phyloP scores from a whole-genome alignment of 495 filamentous ascomycete species.

The Neurospora sp. region DNA sequence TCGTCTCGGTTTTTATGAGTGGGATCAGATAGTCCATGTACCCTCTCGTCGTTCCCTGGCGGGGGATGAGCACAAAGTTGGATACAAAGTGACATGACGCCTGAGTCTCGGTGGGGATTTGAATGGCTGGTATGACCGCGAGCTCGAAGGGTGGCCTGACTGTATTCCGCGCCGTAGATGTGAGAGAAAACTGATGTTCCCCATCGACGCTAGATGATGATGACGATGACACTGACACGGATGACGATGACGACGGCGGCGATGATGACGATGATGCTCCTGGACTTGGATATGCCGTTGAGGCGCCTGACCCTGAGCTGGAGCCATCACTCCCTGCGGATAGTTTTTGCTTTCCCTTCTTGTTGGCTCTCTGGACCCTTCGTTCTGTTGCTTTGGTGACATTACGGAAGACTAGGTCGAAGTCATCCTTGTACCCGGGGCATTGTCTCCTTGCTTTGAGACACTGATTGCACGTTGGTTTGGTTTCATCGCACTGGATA shows the following conservation, averaged over 20 bases:
- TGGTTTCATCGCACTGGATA: slow-evolving; percentile 56
- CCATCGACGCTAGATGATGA: not conserved
- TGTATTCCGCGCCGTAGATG: not conserved
- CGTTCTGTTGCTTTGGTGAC: slow-evolving; percentile 52
- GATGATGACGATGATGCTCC: not conserved
- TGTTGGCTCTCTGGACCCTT: slow-evolving; percentile 33
- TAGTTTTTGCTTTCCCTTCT: slow-evolving; percentile 16
- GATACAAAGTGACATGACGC: slow-evolving; percentile 45
- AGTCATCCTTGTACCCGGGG: slow-evolving; percentile 58
- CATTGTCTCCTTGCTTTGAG: slow-evolving; percentile 54
- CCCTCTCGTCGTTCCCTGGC: slow-evolving; percentile 32
- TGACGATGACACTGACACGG: not conserved
- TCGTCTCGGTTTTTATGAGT: slow-evolving; percentile 37
- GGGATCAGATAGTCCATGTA: slow-evolving; percentile 50
- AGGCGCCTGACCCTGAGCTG: not conserved
- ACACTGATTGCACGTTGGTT: slow-evolving; percentile 60
- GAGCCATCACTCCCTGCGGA: not conserved
- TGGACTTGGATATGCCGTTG: not conserved
- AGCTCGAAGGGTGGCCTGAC: slow-evolving; percentile 8
- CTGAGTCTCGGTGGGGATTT: slow-evolving; percentile 34
- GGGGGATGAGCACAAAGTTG: slow-evolving; percentile 45
- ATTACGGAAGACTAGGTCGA: slow-evolving; percentile 59
- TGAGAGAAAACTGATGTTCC: not conserved
- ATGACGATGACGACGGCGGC: not conserved
- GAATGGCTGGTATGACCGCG: slow-evolving; percentile 20